These are phyloP conservation scores for Lycium ferocissimum DNA, from an alignment of 257 asterid genomes.

Conservation along the genomic window DNA sequence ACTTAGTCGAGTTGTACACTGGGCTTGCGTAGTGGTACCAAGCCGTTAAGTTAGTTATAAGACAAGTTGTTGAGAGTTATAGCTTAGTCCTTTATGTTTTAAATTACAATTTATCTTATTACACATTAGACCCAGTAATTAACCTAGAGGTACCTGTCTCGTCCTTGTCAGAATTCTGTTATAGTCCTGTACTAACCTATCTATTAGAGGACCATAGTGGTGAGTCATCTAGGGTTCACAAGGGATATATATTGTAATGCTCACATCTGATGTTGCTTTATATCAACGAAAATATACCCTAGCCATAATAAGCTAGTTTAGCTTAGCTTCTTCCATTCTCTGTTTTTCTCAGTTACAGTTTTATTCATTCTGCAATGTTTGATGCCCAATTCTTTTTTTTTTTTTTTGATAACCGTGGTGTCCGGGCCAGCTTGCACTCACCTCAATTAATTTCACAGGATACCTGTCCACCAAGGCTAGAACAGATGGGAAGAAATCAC, in stretches of 20 bases:
- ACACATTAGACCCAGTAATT: background rate
- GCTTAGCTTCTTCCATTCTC: background rate
- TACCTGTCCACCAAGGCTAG: no score
- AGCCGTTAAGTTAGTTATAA: background rate
- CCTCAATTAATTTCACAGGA: no score
- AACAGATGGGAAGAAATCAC: no score
- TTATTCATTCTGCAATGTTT: background rate
- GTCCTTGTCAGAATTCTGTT: background rate
- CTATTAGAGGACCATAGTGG: background rate
- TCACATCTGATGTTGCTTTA: background rate
- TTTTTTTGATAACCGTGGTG: no score
- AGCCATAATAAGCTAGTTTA: background rate
- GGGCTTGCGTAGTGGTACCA: background rate
- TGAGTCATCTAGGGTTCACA: background rate
- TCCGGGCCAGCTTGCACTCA: no score
- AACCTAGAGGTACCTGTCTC: background rate
- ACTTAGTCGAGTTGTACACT: background rate
- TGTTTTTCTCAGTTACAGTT: background rate
- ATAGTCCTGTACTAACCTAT: background rate
- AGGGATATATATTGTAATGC: background rate
- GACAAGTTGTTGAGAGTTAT: background rate
- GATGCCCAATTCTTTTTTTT: background rate
- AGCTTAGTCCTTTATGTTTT: background rate
- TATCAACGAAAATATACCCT: background rate
- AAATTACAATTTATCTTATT: background rate